Base-by-base conservation (phyloP, 2,329 filamentous ascomycete species). In the Pyrenochaeta sp. region DNA sequence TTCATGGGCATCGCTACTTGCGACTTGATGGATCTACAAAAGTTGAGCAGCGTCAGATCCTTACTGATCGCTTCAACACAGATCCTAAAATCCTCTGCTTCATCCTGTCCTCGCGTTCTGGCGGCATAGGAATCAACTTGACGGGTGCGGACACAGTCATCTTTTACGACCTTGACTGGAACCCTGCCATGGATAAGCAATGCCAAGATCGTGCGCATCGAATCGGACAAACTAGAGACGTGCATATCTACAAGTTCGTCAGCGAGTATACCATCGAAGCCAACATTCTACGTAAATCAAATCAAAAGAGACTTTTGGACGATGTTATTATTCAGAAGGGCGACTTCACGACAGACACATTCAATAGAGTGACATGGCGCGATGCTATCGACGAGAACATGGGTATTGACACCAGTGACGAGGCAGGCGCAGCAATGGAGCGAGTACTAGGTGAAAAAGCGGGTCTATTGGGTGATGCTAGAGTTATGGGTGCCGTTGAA, bases 121-220 rank as follows among this genome's bases (percentile, higher is more conserved):
- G 95, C 63, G 95, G 95, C 49, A 82, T 99, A 0, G 95, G 95
- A 51, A 96, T 99, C 79, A 99, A 99, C 68, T 82, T 99, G 37
- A 98, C 94, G 0, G 95, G 95, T 43, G 95, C 95, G 4, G 95
- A 98, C 74, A 97, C 93, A 0, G 95, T 99, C 67, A 97, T 99
- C 63, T 99, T 99, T 76, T 99, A 98, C 77, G 95, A 99, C 70
- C 88, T 98, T 54, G 95, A 99, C 74, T 99, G 96, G 96, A 99
- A 99, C 68, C 95, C 95, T 0, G 95, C 96, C 45, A 99, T 99
- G 95, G 95, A 99, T 80, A 97, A 97, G 76, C 95, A 99, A 76
- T 99, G 95, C 69, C 96, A 99, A 78, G 96, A 99, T 74, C 87
- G 95, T 67, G 96, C 92, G 68, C 95, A 99, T 78, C 91, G 95